phyloP scores from a whole-genome alignment of 768 basidiomycete genomes.

The Tricholoma saponaceum region DNA sequence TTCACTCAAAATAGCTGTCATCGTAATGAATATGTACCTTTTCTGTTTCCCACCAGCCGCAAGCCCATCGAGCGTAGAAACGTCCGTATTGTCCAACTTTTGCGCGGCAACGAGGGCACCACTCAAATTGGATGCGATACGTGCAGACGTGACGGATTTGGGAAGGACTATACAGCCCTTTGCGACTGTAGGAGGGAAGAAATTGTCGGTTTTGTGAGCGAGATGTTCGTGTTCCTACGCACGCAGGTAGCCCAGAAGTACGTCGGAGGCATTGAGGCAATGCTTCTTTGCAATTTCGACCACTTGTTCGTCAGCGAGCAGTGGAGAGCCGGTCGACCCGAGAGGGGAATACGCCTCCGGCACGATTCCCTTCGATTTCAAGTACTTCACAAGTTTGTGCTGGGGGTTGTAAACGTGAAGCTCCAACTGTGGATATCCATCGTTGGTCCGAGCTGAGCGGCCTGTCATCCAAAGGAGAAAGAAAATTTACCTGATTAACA shows the following conservation, averaged over 20 bases:
- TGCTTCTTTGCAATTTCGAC: conserved; percentile 56
- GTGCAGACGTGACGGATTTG: conserved; percentile 70
- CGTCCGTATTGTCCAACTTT: conserved; percentile 47
- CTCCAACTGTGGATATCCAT: conserved; percentile 49
- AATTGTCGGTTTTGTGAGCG: conserved; percentile 2
- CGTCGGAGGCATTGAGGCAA: conserved; percentile 47
- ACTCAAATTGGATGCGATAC: conserved; percentile 57
- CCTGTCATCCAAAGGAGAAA: not conserved
- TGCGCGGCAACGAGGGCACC: conserved; percentile 45
- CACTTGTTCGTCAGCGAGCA: conserved; percentile 61
- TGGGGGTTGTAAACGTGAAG: conserved; percentile 75
- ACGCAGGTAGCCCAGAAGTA: conserved; percentile 64
- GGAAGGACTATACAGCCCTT: conserved; percentile 67
- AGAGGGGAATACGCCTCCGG: conserved; percentile 82
- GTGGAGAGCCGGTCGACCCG: conserved; percentile 62
- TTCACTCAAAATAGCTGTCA: not conserved
- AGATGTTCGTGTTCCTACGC: conserved; percentile 15
- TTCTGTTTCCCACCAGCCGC: conserved; percentile 63
- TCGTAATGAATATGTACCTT: conserved; percentile 32
- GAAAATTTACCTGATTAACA: conserved; percentile 57
- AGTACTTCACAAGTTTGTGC: conserved; percentile 58
- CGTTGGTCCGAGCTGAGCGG: not conserved
- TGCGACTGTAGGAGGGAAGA: conserved; percentile 40
- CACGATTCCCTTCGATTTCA: conserved; percentile 62
- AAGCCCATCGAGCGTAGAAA: conserved; percentile 52